Evolutionary conservation across 2,329 filamentous ascomycete genomes (phyloP).

Genomic region (Exophiala aquamarina): DNA sequence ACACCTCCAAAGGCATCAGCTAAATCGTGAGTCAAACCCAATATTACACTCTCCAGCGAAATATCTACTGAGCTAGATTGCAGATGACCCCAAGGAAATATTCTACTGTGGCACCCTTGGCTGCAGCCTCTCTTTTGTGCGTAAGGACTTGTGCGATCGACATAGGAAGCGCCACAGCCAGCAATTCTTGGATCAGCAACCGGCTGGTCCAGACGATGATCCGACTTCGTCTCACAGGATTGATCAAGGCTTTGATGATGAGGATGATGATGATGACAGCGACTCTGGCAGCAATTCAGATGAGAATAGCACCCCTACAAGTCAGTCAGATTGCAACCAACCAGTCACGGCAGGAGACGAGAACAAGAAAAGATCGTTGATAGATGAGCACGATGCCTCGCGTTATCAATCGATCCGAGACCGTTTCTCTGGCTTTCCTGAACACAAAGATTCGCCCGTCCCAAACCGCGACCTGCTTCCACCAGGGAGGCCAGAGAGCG

Average conservation of each 20-base stretch:
- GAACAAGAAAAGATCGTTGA: neutral
- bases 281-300: conserved; percentile 1
- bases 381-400: neutral
- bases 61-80: neutral
- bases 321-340: neutral
- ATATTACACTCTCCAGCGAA: neutral
- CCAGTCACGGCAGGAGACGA: neutral
- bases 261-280: neutral
- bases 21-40: conserved; percentile 70
- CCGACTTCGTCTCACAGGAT: neutral
- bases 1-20: conserved; percentile 92
- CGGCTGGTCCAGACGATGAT: neutral
- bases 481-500: neutral
- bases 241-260: neutral
- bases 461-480: neutral
- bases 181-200: neutral
- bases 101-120: conserved; percentile 1
- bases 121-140: conserved; percentile 5
- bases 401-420: neutral
- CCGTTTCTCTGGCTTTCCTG: neutral
- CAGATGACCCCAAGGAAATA: conserved; percentile 5
- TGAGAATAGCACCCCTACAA: neutral
- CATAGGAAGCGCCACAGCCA: conserved; percentile 3
- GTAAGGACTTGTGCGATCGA: conserved; percentile 4
- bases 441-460: neutral